Base-by-base conservation (phyloP, 495 filamentous ascomycete genomes). In the Thermothielavioides terrestris region DNA sequence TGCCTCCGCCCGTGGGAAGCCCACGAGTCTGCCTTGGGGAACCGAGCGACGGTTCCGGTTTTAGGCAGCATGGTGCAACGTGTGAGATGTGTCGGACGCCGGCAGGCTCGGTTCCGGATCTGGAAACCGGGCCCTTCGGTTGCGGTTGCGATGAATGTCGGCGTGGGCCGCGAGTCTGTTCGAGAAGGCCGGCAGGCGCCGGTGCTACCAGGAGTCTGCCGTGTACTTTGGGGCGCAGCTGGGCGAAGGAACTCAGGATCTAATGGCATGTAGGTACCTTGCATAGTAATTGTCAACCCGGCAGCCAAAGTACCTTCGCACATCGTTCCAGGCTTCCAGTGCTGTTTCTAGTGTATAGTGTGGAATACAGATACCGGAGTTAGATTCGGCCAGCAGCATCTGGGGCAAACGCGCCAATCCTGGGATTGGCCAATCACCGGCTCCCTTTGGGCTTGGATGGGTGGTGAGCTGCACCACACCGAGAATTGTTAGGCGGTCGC, bases 101-200 rank as follows among this genome's bases (percentile, higher is more conserved):
- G 27, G 26, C 20, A 23, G 12, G 45, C 17, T 46, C 50, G 50
- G 50, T 46, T 12, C 42, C 41, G 35, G 36, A 52, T 52, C 12
- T 26, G 50, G 50, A 25, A 46, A 18, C 27, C 26, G 34, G 35
- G 35, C 14, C 46, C 14, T 30, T 32, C 35, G 25, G n/a, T 6
- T 30, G 5, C 6, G 27, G 11, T 30, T 20, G 23, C 21, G 28
- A 25, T 18, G 32, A 26, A 39, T 8, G 30, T 22, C 12, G 46
- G 36, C 46, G 36, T 20, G 46, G 20, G 12, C 26, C 18, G 27
- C 4, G 1, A 10, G 8, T 22, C 15, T 12, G 41, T 43, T 14
- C 10, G 15, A 44, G 28, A 21, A 42, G 21, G 22, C 14, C 39
- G n/a, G 7, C 39, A 28, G 25, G 23, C 17, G 17, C 36, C 15